A percentile compares a stretch with the other conserved stretches of the same genome.
Evolutionary conservation across 371 early-diverging fungal genomes (phyloP).

Genomic region (Thermomucor indicae-seudaticae): DNA sequence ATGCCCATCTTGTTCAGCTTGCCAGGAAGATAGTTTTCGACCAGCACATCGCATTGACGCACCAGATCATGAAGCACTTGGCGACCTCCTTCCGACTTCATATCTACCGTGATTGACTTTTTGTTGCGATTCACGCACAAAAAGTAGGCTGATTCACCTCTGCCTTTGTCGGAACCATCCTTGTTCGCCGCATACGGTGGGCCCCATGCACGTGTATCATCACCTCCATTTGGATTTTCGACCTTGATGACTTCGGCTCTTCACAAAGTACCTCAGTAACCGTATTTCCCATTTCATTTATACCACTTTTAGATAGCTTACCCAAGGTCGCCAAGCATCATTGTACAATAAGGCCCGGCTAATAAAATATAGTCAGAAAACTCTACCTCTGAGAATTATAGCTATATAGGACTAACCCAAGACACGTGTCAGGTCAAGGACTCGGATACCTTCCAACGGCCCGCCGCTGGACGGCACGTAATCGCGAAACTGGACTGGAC

Average conservation of each 20-base stretch:
- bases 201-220: slow-evolving; percentile 89
- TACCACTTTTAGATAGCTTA: slow-evolving; percentile 35
- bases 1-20: slow-evolving; percentile 75
- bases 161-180: slow-evolving; percentile 23
- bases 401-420: slow-evolving; percentile 44
- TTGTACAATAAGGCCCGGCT: slow-evolving; percentile 82
- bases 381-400: no score
- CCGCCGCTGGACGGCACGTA: slow-evolving; percentile 3
- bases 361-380: slow-evolving; percentile 3
- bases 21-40: slow-evolving; percentile 92
- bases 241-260: slow-evolving; percentile 89
- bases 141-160: slow-evolving; percentile 84
- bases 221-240: slow-evolving; percentile 77
- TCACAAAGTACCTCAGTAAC: not conserved
- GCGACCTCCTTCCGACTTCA: slow-evolving; percentile 66
- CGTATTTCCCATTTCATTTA: not conserved
- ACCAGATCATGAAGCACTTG: slow-evolving; percentile 68
- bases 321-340: slow-evolving; percentile 88
- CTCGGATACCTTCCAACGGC: slow-evolving; percentile 73
- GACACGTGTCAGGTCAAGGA: slow-evolving; percentile 82
- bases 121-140: slow-evolving; percentile 91
- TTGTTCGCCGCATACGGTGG: slow-evolving; percentile 62
- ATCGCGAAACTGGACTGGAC: slow-evolving; percentile 1
- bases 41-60: slow-evolving; percentile 68
- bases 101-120: slow-evolving; percentile 79